Percentiles rank a stretch among this genome's conserved stretches.
phyloP scores from a whole-genome alignment of 371 early-diverging fungal genomes.

The Circinella minor region DNA sequence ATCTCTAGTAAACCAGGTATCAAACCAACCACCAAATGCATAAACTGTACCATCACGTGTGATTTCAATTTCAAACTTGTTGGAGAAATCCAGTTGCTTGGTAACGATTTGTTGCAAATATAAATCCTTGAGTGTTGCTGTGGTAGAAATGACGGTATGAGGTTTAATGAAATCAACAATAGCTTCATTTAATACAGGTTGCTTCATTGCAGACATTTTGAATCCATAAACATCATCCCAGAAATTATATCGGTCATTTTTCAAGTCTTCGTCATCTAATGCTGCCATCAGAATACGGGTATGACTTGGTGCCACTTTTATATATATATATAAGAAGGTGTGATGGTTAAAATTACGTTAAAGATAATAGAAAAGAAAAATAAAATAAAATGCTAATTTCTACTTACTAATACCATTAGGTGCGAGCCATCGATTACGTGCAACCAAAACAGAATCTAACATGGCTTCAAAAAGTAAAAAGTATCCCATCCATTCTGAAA shows the following conservation, averaged over 20 bases:
- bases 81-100: slow-evolving; percentile 55
- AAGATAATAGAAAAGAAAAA: not conserved
- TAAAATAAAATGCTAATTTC: not conserved
- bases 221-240: slow-evolving; percentile 92
- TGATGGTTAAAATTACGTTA: not conserved
- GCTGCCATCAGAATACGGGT: slow-evolving; percentile 78
- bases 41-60: slow-evolving; percentile 66
- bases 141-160: slow-evolving; percentile 70
- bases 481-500: slow-evolving; percentile 95
- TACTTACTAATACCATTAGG: slow-evolving; percentile 66
- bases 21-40: slow-evolving; percentile 86
- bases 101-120: slow-evolving; percentile 62
- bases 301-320: slow-evolving; percentile 73
- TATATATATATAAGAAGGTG: slow-evolving; percentile 10
- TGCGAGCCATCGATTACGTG: slow-evolving; percentile 80
- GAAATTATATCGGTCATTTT: slow-evolving; percentile 77
- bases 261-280: slow-evolving; percentile 80
- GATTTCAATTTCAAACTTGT: slow-evolving; percentile 65
- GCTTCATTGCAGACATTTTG: slow-evolving; percentile 84
- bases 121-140: slow-evolving; percentile 73
- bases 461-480: slow-evolving; percentile 88
- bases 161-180: slow-evolving; percentile 71
- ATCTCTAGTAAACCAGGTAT: slow-evolving; percentile 81
- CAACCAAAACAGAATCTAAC: slow-evolving; percentile 88
- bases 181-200: slow-evolving; percentile 60